phyloP scores from a whole-genome alignment of 2,329 filamentous ascomycete species.

The Fusarium sp. region DNA sequence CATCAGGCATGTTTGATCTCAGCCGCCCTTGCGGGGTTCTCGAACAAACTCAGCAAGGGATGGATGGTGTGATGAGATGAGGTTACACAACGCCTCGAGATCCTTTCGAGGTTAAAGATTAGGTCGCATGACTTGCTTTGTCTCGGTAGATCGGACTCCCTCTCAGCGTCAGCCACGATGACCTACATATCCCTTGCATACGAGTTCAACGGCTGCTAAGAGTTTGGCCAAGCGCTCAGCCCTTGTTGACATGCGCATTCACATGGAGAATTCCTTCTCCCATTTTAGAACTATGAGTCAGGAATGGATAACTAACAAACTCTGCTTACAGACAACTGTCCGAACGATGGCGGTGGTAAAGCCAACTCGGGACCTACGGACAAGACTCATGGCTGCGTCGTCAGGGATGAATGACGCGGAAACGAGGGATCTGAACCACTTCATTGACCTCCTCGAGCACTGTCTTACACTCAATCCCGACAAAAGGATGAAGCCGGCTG shows the following conservation, averaged over 20 bases:
- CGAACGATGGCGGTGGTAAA: constrained; percentile 76
- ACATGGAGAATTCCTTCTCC: constrained; percentile 6
- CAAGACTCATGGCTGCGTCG: constrained; percentile 78
- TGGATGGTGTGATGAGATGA: constrained; percentile 13
- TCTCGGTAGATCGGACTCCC: constrained; percentile 31
- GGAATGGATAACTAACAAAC: constrained; percentile 32
- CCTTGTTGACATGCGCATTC: constrained; percentile 20
- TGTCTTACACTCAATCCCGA: constrained; percentile 92
- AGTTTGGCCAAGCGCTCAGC: constrained; percentile 23
- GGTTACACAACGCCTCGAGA: constrained; percentile 18
- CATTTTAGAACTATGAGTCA: constrained; percentile 23
- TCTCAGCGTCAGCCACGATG: constrained; percentile 31
- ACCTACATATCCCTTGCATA: constrained; percentile 37
- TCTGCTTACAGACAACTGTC: constrained; percentile 65
- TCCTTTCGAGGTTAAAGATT: constrained; percentile 25
- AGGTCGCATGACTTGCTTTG: constrained; percentile 31
- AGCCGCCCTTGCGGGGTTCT: constrained; percentile 24
- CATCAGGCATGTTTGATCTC: constrained; percentile 27
- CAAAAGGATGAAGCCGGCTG: constrained; percentile 85
- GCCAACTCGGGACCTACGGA: constrained; percentile 83
- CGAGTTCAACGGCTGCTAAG: constrained; percentile 26
- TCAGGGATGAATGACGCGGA: constrained; percentile 79
- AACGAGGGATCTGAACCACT: constrained; percentile 80
- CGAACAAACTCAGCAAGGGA: constrained; percentile 12
- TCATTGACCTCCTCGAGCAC: constrained; percentile 87